Percentiles rank a stretch among this genome's conserved stretches.
phyloP scores from a whole-genome alignment of 371 early-diverging fungal species.

The Capillidium heterosporum region DNA sequence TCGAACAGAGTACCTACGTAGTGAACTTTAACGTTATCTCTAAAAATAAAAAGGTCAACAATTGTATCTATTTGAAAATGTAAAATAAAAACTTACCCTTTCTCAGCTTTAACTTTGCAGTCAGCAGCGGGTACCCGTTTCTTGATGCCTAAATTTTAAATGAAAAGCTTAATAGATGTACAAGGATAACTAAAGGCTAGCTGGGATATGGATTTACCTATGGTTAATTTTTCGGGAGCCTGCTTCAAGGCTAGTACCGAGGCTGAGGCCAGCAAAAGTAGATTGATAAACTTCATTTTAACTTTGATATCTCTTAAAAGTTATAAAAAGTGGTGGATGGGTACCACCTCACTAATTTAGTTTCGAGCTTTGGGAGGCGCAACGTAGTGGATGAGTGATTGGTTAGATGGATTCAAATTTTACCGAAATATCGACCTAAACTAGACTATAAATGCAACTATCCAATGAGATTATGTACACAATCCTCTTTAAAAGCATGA shows the following conservation, averaged over 20 bases:
- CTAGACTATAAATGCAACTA: too few relatives aligned
- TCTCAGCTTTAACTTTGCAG: conserved; percentile 20
- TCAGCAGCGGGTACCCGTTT: conserved; percentile 22
- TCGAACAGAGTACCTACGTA: conserved; percentile 58
- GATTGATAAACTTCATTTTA: too few relatives aligned
- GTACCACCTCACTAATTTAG: too few relatives aligned
- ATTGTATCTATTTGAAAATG: not conserved
- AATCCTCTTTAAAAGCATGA: too few relatives aligned
- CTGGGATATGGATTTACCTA: conserved; percentile 18
- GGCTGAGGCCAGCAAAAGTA: too few relatives aligned
- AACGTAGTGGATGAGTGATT: too few relatives aligned
- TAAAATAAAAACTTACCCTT: conserved; percentile 23
- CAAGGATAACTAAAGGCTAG: not conserved
- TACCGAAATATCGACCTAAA: too few relatives aligned
- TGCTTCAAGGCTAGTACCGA: conserved; percentile 16
- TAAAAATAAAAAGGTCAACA: conserved; percentile 8
- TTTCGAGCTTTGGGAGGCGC: too few relatives aligned
- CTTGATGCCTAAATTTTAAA: conserved; percentile 19
- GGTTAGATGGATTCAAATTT: too few relatives aligned
- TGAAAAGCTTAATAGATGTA: conserved; percentile 5
- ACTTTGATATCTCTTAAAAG: too few relatives aligned
- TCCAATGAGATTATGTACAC: too few relatives aligned
- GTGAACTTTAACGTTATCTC: conserved; percentile 56
- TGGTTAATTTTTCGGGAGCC: conserved; percentile 31
- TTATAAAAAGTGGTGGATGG: too few relatives aligned